Base-by-base conservation (phyloP, 805 yeast genomes). In the Candida hungchunana region DNA sequence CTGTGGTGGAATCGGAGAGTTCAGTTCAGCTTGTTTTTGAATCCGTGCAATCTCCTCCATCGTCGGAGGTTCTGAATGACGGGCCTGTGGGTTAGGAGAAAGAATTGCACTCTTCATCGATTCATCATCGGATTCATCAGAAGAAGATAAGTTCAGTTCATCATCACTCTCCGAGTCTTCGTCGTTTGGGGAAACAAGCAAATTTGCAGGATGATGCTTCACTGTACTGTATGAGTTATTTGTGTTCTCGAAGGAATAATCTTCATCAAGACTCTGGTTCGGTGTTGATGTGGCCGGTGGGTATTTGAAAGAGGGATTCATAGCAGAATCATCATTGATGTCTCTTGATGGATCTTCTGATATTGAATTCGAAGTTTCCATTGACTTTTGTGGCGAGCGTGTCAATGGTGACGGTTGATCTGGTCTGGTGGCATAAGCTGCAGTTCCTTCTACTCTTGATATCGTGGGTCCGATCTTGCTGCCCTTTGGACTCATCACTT, bases 41-140 rank as follows among this genome's bases (percentile, higher is more conserved):
- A 35, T 16, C n/a, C 28, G 29, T 1, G 13, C 11, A 16, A 32
- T 21, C 12, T 29, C 23, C 10, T 17, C 20, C 14, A 13, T n/a
- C 4, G 25, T 13, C 25, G 39, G 39, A 4, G 31, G 19, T 12
- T 28, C 36, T 2, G 42, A 39, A 5, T 18, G 25, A 31, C 42
- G 31, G 2, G 21, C 13, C 2, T 34, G 16, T 8, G 36, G 31
- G 16, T 33, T 25, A 27, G 48, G 45, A 4, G 47, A 42, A 8
- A 42, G 32, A 6, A 47, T 35, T 12, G 39, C 37, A 36, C 50
- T 45, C 21, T 39, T 35, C 29, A 48, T 37, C 1, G 54, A 45
- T 20, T 46, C 48, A 16, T 29, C 39, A 20, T 46, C 51, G 7
- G 42, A 41, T 4, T 31, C 47, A 23, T 40, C 42, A 5, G 33